Evolutionary conservation across 257 asterid species (phyloP).

Genomic region (Ilex asprella): DNA sequence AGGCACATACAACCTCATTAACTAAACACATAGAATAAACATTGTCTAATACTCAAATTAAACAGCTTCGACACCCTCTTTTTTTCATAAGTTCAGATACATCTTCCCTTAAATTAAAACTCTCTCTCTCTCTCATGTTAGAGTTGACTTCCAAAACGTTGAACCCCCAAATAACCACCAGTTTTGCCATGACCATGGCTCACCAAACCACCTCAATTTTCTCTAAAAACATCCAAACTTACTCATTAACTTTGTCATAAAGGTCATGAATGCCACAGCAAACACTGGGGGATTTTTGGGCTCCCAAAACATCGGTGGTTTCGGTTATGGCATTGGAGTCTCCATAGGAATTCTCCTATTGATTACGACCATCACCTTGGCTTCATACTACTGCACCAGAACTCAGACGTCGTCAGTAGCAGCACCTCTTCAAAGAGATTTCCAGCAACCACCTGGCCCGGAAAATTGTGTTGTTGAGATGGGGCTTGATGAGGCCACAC

Average conservation of each 20-base stretch:
- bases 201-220: slow-evolving; percentile 12
- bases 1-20: neutral
- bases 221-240: neutral
- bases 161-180: slow-evolving; percentile 15
- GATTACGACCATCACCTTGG: slow-evolving; percentile 72
- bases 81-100: slow-evolving; percentile 13
- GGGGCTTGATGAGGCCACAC: slow-evolving; percentile 74
- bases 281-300: slow-evolving; percentile 44
- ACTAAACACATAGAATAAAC: too few relatives aligned
- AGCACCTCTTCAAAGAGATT: slow-evolving; percentile 19
- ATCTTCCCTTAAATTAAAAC: slow-evolving; percentile 25
- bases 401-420: slow-evolving; percentile 22
- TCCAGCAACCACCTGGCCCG: neutral
- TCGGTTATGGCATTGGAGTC: slow-evolving; percentile 80
- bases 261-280: slow-evolving; percentile 38
- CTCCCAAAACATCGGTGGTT: slow-evolving; percentile 52
- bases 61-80: neutral
- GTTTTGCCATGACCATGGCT: slow-evolving; percentile 26
- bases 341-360: slow-evolving; percentile 76
- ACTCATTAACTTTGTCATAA: neutral
- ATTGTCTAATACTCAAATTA: too few relatives aligned
- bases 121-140: slow-evolving; percentile 19
- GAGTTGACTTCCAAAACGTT: slow-evolving; percentile 26
- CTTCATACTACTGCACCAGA: slow-evolving; percentile 77
- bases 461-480: slow-evolving; percentile 23